A percentile compares a stretch with the other conserved stretches of the same genome.
Evolutionary conservation across 73 alveolate genomes (phyloP).

Genomic region (Paramecium sexaurelia): DNA sequence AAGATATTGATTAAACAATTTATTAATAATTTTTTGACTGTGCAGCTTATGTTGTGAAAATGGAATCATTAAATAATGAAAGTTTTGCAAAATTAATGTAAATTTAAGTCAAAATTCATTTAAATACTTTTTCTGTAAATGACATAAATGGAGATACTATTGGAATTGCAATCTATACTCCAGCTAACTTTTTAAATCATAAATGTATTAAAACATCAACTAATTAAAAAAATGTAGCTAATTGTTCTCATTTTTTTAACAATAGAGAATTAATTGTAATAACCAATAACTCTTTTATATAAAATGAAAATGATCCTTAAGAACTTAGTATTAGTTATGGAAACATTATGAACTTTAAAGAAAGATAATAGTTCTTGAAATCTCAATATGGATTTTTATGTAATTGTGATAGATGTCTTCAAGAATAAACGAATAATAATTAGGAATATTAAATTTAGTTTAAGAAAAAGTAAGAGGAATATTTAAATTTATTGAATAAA

Average conservation of each 20-base stretch:
- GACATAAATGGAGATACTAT: neutral
- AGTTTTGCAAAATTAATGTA: neutral
- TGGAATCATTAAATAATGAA: neutral
- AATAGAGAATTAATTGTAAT: neutral
- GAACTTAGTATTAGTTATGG: constrained; percentile 12
- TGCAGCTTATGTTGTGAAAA: constrained; percentile 9
- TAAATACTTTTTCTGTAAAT: constrained; percentile 8
- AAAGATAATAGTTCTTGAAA: neutral
- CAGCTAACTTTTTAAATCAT: constrained; percentile 40
- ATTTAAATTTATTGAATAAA: neutral
- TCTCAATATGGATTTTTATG: neutral
- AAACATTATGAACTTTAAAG: neutral
- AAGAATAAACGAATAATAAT: neutral
- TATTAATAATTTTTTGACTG: constrained; percentile 1
- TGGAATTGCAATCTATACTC: constrained; percentile 42
- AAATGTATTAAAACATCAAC: neutral
- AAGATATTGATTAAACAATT: neutral
- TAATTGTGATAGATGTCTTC: neutral
- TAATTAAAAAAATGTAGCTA: constrained; percentile 2
- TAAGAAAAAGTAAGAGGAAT: neutral
- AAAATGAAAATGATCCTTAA: neutral
- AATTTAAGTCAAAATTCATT: neutral
- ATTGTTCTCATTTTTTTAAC: constrained; percentile 40
- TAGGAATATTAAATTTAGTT: neutral
- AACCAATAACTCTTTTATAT: constrained; percentile 22